A percentile compares a stretch with the other conserved stretches of the same genome.
phyloP scores from a whole-genome alignment of 2,329 filamentous ascomycete genomes.

The Didymella arachidicola region DNA sequence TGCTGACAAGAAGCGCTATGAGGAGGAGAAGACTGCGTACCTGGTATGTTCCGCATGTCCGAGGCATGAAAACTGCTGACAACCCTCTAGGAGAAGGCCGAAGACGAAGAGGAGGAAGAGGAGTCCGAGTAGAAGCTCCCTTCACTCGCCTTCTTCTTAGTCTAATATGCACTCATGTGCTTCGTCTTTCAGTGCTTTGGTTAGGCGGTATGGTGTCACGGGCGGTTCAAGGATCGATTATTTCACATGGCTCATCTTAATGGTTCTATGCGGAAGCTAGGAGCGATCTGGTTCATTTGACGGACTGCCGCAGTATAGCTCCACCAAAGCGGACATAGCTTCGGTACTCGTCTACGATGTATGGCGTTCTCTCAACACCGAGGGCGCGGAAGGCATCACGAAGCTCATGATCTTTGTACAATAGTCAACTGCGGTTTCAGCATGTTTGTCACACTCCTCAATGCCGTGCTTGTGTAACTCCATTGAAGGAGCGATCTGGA shows the following conservation, averaged over 20 bases:
- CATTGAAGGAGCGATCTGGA: neutral
- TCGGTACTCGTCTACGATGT: slow-evolving; percentile 41
- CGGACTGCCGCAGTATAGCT: slow-evolving; percentile 38
- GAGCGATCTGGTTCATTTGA: slow-evolving; percentile 37
- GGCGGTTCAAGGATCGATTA: slow-evolving; percentile 36
- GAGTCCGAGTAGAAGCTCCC: slow-evolving; percentile 49
- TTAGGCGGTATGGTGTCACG: slow-evolving; percentile 37
- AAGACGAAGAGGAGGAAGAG: slow-evolving; percentile 51
- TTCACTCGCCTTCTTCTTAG: slow-evolving; percentile 22
- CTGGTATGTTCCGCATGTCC: slow-evolving; percentile 35
- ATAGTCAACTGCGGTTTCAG: slow-evolving; percentile 49
- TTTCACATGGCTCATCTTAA: slow-evolving; percentile 34
- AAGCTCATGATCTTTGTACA: slow-evolving; percentile 50
- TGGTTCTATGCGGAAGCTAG: slow-evolving; percentile 37
- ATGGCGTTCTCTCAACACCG: slow-evolving; percentile 38
- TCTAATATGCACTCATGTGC: slow-evolving; percentile 21
- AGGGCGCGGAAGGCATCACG: slow-evolving; percentile 45
- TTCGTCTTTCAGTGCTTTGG: slow-evolving; percentile 25
- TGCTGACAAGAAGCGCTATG: slow-evolving; percentile 98
- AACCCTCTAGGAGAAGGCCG: neutral
- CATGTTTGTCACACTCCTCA: slow-evolving; percentile 30
- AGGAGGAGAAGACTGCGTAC: slow-evolving; percentile 92
- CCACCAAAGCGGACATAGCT: slow-evolving; percentile 32
- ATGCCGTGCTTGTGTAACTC: neutral
- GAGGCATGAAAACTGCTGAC: slow-evolving; percentile 23